These are phyloP conservation scores for Fonsecaea pedrosoi DNA, from an alignment of 2,329 filamentous ascomycete genomes.

Conservation along the genomic window DNA sequence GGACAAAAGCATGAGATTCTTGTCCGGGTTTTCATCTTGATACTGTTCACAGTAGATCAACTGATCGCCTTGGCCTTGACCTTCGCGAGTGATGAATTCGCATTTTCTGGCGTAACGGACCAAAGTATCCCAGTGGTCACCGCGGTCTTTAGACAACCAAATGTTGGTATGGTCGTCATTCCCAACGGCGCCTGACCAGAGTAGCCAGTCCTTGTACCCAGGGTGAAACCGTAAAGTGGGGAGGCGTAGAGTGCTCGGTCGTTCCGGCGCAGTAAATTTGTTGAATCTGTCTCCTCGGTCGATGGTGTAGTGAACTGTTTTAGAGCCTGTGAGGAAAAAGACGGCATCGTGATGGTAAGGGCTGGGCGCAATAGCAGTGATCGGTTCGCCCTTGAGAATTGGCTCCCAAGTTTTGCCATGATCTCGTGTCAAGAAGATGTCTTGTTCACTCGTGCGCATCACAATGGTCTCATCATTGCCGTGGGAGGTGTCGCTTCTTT, in stretches of 20 bases:
- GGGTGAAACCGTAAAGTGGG: conserved; percentile 81
- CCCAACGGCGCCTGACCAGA: conserved; percentile 78
- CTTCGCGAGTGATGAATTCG: conserved; percentile 78
- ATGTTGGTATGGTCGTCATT: conserved; percentile 74
- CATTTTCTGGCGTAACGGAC: conserved; percentile 79
- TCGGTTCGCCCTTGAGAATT: conserved; percentile 71
- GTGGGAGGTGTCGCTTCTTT: conserved; percentile 70
- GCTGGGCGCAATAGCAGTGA: conserved; percentile 77
- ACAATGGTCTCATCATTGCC: conserved; percentile 76
- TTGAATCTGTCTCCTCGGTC: conserved; percentile 78
- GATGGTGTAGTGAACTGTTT: conserved; percentile 77
- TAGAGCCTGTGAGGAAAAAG: conserved; percentile 77
- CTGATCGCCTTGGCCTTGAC: conserved; percentile 52
- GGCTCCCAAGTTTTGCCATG: conserved; percentile 87
- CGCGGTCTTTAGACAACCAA: conserved; percentile 78
- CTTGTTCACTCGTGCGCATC: conserved; percentile 63
- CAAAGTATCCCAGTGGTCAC: conserved; percentile 76
- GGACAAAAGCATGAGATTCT: conserved; percentile 72
- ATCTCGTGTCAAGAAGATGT: conserved; percentile 77
- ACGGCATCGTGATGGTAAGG: conserved; percentile 81
- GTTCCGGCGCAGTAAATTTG: conserved; percentile 72
- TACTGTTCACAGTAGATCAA: conserved; percentile 71
- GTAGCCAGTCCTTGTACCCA: conserved; percentile 83
- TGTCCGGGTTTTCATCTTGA: conserved; percentile 67
- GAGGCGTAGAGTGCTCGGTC: conserved; percentile 56